phyloP scores from a whole-genome alignment of 805 yeast species.

The Saccharomycopsis microspora region DNA sequence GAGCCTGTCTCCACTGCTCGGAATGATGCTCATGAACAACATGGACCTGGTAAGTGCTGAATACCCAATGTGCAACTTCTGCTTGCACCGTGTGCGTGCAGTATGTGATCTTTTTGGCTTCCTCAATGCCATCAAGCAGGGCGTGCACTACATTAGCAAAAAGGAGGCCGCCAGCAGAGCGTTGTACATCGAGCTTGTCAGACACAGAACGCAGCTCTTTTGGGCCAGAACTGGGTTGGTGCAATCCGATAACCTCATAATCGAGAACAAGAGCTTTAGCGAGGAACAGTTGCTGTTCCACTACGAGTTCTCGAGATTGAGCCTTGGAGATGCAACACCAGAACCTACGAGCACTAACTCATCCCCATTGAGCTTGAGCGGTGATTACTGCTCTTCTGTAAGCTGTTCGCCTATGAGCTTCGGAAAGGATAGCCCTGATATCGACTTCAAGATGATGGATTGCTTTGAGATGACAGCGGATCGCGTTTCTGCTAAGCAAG shows the following conservation, averaged over 20 bases:
- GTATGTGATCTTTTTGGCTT: conserved; percentile 77
- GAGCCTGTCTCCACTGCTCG: no score
- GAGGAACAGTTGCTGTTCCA: not conserved
- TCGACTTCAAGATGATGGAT: no score
- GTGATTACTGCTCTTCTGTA: no score
- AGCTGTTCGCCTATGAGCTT: no score
- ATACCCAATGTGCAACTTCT: conserved; percentile 72
- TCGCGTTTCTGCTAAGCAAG: not conserved
- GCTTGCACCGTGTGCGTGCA: conserved; percentile 68
- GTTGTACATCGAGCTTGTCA: conserved; percentile 54
- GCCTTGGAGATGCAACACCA: no score
- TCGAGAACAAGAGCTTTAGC: conserved; percentile 22
- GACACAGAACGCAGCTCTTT: conserved; percentile 61
- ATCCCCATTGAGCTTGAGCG: no score
- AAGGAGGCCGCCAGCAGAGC: conserved; percentile 30
- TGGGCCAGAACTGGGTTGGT: conserved; percentile 80
- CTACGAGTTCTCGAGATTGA: no score
- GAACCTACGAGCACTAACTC: no score
- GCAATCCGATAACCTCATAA: conserved; percentile 33
- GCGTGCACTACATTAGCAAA: conserved; percentile 46
- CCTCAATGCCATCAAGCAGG: conserved; percentile 48
- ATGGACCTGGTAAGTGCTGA: conserved; percentile 25
- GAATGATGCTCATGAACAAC: conserved; percentile 1
- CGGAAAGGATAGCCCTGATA: no score
- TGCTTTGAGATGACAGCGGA: no score